Conservation (phyloP, 2,329 filamentous ascomycete genomes). For the Penicillium sp. region DNA sequence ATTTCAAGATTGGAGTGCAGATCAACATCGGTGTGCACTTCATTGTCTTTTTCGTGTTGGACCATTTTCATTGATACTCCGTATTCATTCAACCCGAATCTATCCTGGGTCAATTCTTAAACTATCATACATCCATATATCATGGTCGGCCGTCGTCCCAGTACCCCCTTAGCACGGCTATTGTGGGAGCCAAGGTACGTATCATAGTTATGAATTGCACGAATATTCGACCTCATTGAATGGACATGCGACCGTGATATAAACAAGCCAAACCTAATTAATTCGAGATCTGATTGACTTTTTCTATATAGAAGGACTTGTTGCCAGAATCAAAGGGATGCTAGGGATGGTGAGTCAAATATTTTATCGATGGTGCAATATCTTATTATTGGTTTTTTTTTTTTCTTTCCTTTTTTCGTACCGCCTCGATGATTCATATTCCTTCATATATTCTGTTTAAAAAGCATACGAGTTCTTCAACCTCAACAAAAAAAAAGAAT, state of each 20-base stretch:
- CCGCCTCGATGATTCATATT: slow-evolving; percentile 23
- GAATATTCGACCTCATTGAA: neutral
- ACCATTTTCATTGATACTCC: neutral
- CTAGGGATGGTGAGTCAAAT: slow-evolving; percentile 29
- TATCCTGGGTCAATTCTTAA: neutral
- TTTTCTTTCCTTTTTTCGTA: slow-evolving; percentile 15
- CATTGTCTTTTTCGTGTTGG: neutral
- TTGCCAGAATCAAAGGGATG: slow-evolving; percentile 19
- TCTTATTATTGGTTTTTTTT: slow-evolving; percentile 5
- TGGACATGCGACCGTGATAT: slow-evolving; percentile 1
- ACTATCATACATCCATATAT: neutral
- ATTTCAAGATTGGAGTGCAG: neutral
- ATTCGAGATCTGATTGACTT: neutral
- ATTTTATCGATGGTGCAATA: slow-evolving; percentile 25
- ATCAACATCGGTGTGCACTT: slow-evolving; percentile 3
- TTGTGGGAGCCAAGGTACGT: slow-evolving; percentile 36
- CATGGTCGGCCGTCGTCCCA: slow-evolving; percentile 15
- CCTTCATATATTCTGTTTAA: neutral
- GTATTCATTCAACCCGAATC: too few relatives aligned
- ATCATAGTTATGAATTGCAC: neutral
- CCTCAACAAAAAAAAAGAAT: neutral
- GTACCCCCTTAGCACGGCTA: slow-evolving; percentile 28
- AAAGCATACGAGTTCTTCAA: neutral
- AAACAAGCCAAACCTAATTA: neutral
- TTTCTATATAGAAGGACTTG: slow-evolving; percentile 11